These are phyloP conservation scores for Corynascus novoguineensis DNA, from an alignment of 495 filamentous ascomycete species.

Conservation along the genomic window DNA sequence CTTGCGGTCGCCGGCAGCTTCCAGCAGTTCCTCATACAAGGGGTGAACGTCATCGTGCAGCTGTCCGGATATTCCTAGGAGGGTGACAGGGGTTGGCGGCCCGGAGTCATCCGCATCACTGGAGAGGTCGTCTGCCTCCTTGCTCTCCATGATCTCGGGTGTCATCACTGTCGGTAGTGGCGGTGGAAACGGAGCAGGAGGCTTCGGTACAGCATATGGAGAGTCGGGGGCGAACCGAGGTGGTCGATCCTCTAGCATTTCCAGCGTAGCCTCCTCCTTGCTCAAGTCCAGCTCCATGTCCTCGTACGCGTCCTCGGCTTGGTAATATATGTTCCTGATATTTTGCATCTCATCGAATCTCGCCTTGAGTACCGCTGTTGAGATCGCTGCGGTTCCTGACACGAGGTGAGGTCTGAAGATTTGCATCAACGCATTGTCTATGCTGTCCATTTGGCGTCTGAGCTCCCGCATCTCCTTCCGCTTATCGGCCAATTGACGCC, in stretches of 20 bases:
- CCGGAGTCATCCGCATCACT: constrained; percentile 13
- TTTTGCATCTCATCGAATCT: constrained; percentile 25
- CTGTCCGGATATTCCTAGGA: constrained; percentile 28
- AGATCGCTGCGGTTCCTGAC: constrained; percentile 4
- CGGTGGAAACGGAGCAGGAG: not conserved
- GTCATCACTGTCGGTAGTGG: not conserved
- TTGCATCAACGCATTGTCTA: constrained; percentile 30
- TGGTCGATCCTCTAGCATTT: constrained; percentile 21
- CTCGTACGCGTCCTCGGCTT: constrained; percentile 23
- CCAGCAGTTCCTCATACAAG: constrained; percentile 25
- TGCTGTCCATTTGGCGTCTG: constrained; percentile 16
- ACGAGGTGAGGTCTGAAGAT: constrained; percentile 21
- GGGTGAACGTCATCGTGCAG: constrained; percentile 30
- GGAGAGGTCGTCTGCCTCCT: constrained; percentile 6
- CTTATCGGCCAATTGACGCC: constrained; percentile 16
- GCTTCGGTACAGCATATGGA: not conserved
- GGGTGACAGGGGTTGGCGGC: constrained; percentile 21
- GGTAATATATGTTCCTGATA: constrained; percentile 24
- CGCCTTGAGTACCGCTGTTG: constrained; percentile 9
- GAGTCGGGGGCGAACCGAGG: constrained; percentile 11
- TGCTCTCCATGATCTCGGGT: not conserved
- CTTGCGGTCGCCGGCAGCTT: constrained; percentile 25
- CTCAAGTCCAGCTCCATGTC: constrained; percentile 21
- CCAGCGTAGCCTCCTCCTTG: constrained; percentile 17
- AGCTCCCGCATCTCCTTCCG: constrained; percentile 19